Evolutionary conservation across 2,329 filamentous ascomycete genomes (phyloP), one percentile per base, ranked within the genome.

Genomic region (Alternaria panax): DNA sequence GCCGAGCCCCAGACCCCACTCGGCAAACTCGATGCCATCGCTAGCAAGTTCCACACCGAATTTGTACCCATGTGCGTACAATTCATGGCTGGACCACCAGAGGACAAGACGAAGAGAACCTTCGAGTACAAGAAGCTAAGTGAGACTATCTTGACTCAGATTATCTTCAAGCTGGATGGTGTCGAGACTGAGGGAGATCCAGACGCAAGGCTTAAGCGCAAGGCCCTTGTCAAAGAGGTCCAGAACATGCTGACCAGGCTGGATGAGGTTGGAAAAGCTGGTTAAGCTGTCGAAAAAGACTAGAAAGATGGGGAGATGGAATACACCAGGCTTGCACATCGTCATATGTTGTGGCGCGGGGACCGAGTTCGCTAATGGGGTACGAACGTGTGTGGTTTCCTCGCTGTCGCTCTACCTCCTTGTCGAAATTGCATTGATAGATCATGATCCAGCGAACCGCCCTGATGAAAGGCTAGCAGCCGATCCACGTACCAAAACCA

Each of bases 51-150:
- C 69, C 83, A 85, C 43, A 82, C 80, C 27, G 84, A 87, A 54
- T 85, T 91, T 63, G 77, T 89, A n/a, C 90, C 90, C 1, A 75
- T 89, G 7, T 91, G 88, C 68, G 78, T 84, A 4, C 78, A 87
- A 24, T 94, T 87, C 73, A 83, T 85, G 20, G 80, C 79, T 6
- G 80, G 83, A 8, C 89, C 92, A 11, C 91, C 92, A 0, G 74
- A 78, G 4, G 72, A 78, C 14, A 69, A 80, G 38, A 88, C 89
- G 75, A 92, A 90, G 82, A 82, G 86, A 50, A 85, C 86, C 14
- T 91, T 92, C 32, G 90, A 93, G 71, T 89, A 94, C 75, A 88
- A 90, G 74, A 89, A 86, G 73, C 77, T 95, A 18, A 88, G 87
- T 4, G 92, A 95, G 81, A 91, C 89, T 5, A 85, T 93, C 38